phyloP scores from a whole-genome alignment of 495 filamentous ascomycete genomes.

The Penicillium tannophilum region DNA sequence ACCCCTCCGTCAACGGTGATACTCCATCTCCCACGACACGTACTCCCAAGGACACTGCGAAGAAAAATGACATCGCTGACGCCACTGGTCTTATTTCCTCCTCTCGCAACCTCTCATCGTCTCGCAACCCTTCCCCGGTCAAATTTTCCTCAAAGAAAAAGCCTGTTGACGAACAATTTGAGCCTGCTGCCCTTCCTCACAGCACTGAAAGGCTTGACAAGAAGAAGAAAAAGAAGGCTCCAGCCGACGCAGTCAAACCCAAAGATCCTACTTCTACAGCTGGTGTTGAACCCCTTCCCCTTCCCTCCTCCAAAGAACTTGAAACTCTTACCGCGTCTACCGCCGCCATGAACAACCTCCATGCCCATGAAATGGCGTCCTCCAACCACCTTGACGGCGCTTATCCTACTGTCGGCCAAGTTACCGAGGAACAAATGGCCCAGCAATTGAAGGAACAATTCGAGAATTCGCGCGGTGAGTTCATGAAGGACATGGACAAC shows the following conservation, averaged over 20 bases:
- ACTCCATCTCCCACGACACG: constrained; percentile 38
- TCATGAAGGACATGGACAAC: background rate
- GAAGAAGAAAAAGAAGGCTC: constrained; percentile 61
- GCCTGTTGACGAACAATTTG: constrained; percentile 43
- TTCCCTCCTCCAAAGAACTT: constrained; percentile 14
- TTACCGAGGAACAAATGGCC: too few species aligned
- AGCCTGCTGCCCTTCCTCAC: constrained; percentile 29
- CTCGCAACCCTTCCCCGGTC: constrained; percentile 43
- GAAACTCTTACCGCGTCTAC: constrained; percentile 17
- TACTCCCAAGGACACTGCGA: constrained; percentile 37
- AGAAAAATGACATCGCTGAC: constrained; percentile 38
- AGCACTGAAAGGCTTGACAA: constrained; percentile 54
- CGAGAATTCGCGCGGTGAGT: too few species aligned
- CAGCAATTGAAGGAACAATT: too few species aligned
- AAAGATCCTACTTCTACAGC: constrained; percentile 29
- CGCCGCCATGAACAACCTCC: background rate
- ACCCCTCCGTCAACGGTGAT: constrained; percentile 56
- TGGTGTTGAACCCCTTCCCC: constrained; percentile 23
- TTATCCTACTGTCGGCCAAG: too few species aligned
- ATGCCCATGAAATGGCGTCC: constrained; percentile 30
- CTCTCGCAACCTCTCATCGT: constrained; percentile 40
- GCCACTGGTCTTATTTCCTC: constrained; percentile 34
- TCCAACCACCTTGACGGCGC: constrained; percentile 18
- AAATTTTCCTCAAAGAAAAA: constrained; percentile 47
- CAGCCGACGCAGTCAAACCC: constrained; percentile 33